Conservation (phyloP, 176 grass and related monocot genomes). For the Oropetium thomaeum region DNA sequence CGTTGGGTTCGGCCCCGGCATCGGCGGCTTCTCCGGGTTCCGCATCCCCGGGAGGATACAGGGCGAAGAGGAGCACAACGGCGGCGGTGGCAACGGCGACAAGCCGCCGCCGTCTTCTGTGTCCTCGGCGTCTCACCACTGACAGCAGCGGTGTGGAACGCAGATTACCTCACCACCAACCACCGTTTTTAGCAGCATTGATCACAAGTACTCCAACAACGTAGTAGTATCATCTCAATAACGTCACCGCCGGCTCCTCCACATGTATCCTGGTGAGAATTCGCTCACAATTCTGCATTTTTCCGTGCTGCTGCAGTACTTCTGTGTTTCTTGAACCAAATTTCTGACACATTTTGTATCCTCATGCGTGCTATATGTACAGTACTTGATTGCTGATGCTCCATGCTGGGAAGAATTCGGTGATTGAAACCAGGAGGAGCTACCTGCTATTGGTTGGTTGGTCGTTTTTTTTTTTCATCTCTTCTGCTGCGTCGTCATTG, state of each 20-base stretch:
- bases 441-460: slow-evolving; percentile 7
- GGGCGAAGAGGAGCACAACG: slow-evolving; percentile 87
- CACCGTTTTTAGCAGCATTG: neutral
- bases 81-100: slow-evolving; percentile 53
- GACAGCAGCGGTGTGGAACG: slow-evolving; percentile 45
- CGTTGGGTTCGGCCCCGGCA: slow-evolving; percentile 58
- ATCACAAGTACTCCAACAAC: neutral
- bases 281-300: slow-evolving; percentile 4
- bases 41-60: slow-evolving; percentile 82
- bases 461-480: slow-evolving; percentile 40
- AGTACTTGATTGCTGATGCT: neutral
- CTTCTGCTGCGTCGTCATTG: slow-evolving; percentile 38
- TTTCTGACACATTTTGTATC: neutral
- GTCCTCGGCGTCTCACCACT: slow-evolving; percentile 86
- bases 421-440: slow-evolving; percentile 21
- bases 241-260: slow-evolving; percentile 26
- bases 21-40: slow-evolving; percentile 74
- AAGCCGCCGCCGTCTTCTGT: slow-evolving; percentile 62
- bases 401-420: neutral
- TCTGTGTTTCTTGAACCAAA: neutral
- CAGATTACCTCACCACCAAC: slow-evolving; percentile 35
- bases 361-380: slow-evolving; percentile 10
- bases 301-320: neutral
- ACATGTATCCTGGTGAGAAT: slow-evolving; percentile 35
- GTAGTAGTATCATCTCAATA: neutral